phyloP scores from a whole-genome alignment of 148 eudicot species.

The Nepenthes mirabilis region DNA sequence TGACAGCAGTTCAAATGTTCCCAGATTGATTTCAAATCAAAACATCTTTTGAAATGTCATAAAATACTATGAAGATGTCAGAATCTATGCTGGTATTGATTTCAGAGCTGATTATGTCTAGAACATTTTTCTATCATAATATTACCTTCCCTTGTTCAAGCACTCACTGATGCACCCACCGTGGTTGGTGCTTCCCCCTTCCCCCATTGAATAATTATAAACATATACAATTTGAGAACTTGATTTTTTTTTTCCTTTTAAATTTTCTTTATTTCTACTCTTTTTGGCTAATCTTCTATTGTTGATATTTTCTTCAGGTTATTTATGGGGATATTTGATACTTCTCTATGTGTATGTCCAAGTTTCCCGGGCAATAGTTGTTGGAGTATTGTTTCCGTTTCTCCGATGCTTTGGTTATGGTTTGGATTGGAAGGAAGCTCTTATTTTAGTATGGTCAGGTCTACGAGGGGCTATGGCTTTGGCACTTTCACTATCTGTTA shows the following conservation, averaged over 20 bases:
- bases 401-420: constrained; percentile 80
- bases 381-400: constrained; percentile 63
- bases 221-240: no score
- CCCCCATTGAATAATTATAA: no score
- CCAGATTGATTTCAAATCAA: no score
- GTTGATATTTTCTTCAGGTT: constrained; percentile 26
- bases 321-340: constrained; percentile 76
- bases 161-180: no score
- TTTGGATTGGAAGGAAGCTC: constrained; percentile 92
- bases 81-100: no score
- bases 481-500: constrained; percentile 83
- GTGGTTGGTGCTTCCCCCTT: no score
- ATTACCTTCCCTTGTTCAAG: no score
- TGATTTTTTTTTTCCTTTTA: background rate
- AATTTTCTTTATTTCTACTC: background rate
- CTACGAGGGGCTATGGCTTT: constrained; percentile 91
- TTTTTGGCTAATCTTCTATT: background rate
- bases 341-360: constrained; percentile 73
- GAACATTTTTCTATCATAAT: no score
- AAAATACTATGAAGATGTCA: no score
- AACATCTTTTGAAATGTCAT: no score
- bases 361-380: constrained; percentile 58
- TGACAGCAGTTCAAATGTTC: no score
- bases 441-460: constrained; percentile 77
- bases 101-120: no score